phyloP scores from a whole-genome alignment of 805 yeast genomes.

The Pichia eremophila region DNA sequence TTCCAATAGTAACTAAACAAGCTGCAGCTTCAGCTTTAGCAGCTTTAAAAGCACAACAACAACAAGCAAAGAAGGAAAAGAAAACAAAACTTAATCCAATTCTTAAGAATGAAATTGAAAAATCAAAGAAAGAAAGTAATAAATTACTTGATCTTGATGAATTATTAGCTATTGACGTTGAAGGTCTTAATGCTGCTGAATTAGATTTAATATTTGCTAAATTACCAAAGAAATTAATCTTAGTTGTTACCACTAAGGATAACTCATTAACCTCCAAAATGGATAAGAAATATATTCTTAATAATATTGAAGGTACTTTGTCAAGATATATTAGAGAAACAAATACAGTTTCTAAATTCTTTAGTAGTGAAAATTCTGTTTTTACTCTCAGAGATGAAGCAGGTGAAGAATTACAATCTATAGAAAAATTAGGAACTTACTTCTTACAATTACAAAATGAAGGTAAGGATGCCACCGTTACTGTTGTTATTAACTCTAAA shows the following conservation, averaged over 20 bases:
- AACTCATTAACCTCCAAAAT: slow-evolving; percentile 12
- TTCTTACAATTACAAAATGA: slow-evolving; percentile 14
- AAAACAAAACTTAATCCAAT: slow-evolving; percentile 6
- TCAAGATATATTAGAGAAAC: slow-evolving; percentile 8
- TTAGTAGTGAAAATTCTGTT: slow-evolving; percentile 12
- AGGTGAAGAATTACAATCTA: slow-evolving; percentile 10
- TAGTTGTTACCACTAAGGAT: slow-evolving; percentile 17
- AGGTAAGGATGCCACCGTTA: slow-evolving; percentile 11
- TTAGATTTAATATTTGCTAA: slow-evolving; percentile 15
- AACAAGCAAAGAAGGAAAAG: slow-evolving; percentile 4
- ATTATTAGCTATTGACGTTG: slow-evolving; percentile 18
- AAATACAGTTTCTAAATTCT: slow-evolving; percentile 14
- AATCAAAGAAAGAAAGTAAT: neutral
- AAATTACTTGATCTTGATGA: slow-evolving; percentile 20
- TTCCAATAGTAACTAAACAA: slow-evolving; percentile 23
- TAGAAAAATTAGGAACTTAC: slow-evolving; percentile 18
- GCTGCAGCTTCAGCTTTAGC: slow-evolving; percentile 8
- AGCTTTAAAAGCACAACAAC: slow-evolving; percentile 8
- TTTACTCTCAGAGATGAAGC: slow-evolving; percentile 12
- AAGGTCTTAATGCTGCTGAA: slow-evolving; percentile 14
- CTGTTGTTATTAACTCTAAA: slow-evolving; percentile 16
- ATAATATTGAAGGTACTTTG: slow-evolving; percentile 7
- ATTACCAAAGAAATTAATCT: slow-evolving; percentile 22
- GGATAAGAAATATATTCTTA: neutral
- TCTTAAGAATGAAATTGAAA: slow-evolving; percentile 4